Evolutionary conservation across 345 rosid genomes (phyloP).

Genomic region (Eucalyptus sp.): DNA sequence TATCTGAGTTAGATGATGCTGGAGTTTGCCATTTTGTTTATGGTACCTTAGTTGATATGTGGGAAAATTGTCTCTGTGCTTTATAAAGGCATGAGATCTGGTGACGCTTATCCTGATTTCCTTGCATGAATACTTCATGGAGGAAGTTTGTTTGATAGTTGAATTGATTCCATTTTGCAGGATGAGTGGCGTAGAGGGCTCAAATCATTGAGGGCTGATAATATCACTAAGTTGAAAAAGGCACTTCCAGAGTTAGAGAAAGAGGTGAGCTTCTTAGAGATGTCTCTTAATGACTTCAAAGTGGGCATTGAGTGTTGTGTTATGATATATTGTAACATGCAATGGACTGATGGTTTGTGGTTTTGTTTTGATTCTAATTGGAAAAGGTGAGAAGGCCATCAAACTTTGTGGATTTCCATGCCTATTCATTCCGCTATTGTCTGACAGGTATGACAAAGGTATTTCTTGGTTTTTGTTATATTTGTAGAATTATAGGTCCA

Average conservation of each 20-base stretch:
- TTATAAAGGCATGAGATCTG: not conserved
- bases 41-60: not conserved
- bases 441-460: conserved; percentile 52
- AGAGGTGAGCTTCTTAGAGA: conserved; percentile 40
- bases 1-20: not conserved
- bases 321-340: not conserved
- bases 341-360: not conserved
- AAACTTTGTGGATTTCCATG: conserved; percentile 74
- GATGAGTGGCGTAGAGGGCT: conserved; percentile 91
- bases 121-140: not conserved
- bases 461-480: not conserved
- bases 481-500: not conserved
- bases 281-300: not conserved
- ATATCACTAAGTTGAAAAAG: conserved; percentile 57
- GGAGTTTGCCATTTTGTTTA: not conserved
- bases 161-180: conserved; percentile 12
- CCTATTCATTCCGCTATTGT: conserved; percentile 81
- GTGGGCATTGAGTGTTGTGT: not conserved
- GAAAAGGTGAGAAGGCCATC: conserved; percentile 56
- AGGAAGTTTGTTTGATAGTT: not conserved
- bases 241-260: conserved; percentile 70
- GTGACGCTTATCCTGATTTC: not conserved
- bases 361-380: conserved; percentile 2
- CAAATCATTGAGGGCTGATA: conserved; percentile 58
- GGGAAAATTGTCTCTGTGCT: not conserved